Conservation (phyloP, 371 early-diverging fungal species). For the Haplosporangium sp. region DNA sequence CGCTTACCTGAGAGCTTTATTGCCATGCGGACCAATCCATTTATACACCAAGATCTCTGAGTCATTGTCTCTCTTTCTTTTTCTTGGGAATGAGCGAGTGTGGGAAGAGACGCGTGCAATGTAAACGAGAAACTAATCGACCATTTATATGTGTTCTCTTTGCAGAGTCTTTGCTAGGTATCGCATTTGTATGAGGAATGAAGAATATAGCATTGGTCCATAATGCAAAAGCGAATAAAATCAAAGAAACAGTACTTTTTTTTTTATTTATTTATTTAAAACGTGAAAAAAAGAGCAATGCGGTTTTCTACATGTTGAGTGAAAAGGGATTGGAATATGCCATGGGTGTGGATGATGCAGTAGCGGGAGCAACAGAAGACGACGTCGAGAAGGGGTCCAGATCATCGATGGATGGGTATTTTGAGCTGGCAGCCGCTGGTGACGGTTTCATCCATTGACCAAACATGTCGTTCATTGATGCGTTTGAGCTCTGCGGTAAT, state of each 20-base stretch:
- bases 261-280: background rate
- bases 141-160: background rate
- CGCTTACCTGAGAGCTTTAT: slow-evolving; percentile 57
- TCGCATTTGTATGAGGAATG: too few species aligned
- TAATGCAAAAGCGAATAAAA: too few species aligned
- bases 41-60: slow-evolving; percentile 57
- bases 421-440: slow-evolving; percentile 23
- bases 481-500: background rate
- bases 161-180: background rate
- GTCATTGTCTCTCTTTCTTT: slow-evolving; percentile 7
- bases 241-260: too few species aligned
- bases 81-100: background rate
- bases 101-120: background rate
- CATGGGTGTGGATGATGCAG: slow-evolving; percentile 6
- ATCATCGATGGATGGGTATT: slow-evolving; percentile 47
- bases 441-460: slow-evolving; percentile 38
- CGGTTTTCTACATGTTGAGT: slow-evolving; percentile 18
- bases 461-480: slow-evolving; percentile 35
- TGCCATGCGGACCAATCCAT: slow-evolving; percentile 55
- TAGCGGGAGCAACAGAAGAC: background rate
- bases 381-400: slow-evolving; percentile 38
- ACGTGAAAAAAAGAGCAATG: background rate
- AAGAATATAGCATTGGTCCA: too few species aligned
- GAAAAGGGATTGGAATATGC: slow-evolving; percentile 43
- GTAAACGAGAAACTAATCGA: background rate